These are phyloP conservation scores for Yamadazyma taylorii DNA, from an alignment of 1,139 yeast genomes.

Conservation along the genomic window DNA sequence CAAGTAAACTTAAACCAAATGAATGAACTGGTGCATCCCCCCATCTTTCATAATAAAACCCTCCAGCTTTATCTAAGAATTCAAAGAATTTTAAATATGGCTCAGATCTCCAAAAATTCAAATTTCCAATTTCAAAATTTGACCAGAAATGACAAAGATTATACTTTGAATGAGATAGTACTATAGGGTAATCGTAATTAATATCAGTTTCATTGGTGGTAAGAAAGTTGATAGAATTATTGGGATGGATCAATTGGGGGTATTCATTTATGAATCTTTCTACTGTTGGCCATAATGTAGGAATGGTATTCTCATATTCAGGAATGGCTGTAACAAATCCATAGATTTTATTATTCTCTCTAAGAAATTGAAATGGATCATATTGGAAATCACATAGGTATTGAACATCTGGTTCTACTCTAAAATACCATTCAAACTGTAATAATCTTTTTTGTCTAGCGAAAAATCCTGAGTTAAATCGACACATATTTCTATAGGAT, in stretches of 20 bases:
- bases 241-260: slow-evolving; percentile 65
- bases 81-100: slow-evolving; percentile 70
- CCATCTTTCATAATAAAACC: slow-evolving; percentile 93
- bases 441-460: slow-evolving; percentile 40
- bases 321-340: slow-evolving; percentile 47
- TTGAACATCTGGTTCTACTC: slow-evolving; percentile 50
- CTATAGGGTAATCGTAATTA: slow-evolving; percentile 19
- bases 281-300: slow-evolving; percentile 75
- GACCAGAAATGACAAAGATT: slow-evolving; percentile 96
- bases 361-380: slow-evolving; percentile 42
- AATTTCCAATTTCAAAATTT: slow-evolving; percentile 83
- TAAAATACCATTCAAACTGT: slow-evolving; percentile 45
- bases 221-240: slow-evolving; percentile 68
- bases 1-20: slow-evolving; percentile 65
- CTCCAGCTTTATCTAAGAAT: slow-evolving; percentile 69
- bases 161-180: slow-evolving; percentile 50
- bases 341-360: slow-evolving; percentile 37
- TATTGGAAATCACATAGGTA: slow-evolving; percentile 51
- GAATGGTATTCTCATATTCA: slow-evolving; percentile 54
- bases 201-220: slow-evolving; percentile 56
- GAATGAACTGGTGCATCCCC: slow-evolving; percentile 98
- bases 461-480: slow-evolving; percentile 47
- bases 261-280: slow-evolving; percentile 59
- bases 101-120: slow-evolving; percentile 76
- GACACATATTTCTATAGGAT: slow-evolving; percentile 51